These are phyloP conservation scores for Silybum marianum DNA, from an alignment of 129 eudicot species.

Conservation along the genomic window DNA sequence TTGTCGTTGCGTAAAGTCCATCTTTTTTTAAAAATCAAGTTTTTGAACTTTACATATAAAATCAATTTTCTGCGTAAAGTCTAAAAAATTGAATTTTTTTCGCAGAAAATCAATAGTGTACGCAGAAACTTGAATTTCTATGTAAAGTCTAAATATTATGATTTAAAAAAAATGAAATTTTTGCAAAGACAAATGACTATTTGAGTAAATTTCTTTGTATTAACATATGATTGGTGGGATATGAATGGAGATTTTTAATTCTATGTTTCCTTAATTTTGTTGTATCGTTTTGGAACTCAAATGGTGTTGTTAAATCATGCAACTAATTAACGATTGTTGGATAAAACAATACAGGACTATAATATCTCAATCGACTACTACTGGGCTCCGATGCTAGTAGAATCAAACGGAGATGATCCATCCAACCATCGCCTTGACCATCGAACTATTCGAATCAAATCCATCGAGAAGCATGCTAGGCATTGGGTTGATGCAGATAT, in stretches of 20 bases:
- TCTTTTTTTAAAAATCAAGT: too few species aligned
- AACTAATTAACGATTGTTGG: not conserved
- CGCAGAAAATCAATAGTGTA: too few species aligned
- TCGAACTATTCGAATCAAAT: constrained; percentile 46
- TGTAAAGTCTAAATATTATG: too few species aligned
- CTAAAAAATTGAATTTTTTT: too few species aligned
- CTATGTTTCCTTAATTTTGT: not conserved
- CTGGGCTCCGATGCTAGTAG: constrained; percentile 76
- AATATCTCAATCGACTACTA: constrained; percentile 59
- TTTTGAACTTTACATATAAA: too few species aligned
- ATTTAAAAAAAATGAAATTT: too few species aligned
- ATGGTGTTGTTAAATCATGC: not conserved
- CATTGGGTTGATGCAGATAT: constrained; percentile 60
- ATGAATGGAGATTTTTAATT: not conserved
- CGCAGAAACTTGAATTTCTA: too few species aligned
- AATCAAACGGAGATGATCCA: constrained; percentile 65
- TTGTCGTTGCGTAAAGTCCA: too few species aligned
- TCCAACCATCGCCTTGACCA: constrained; percentile 38
- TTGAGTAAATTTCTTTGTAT: too few species aligned
- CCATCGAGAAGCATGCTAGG: constrained; percentile 57
- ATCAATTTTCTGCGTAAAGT: too few species aligned
- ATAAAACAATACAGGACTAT: constrained; percentile 42
- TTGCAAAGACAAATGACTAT: too few species aligned
- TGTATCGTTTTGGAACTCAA: not conserved
- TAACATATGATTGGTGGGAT: not conserved